Conservation (phyloP, 108 stramenopile species). For the Mayamaea pseudoterrestris region DNA sequence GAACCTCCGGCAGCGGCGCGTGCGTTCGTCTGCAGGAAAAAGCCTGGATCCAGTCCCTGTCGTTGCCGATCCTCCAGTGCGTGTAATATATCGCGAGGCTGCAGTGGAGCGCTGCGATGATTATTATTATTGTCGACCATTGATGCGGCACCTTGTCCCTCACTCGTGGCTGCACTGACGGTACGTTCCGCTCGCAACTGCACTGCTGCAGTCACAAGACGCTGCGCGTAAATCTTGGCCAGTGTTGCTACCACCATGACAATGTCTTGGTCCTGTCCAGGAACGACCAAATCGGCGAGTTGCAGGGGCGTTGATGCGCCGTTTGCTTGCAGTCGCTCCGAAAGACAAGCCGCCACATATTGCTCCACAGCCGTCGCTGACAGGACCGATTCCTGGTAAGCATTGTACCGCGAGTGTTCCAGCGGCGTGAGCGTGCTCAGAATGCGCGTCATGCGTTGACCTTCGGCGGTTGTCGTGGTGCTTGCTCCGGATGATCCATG, state of each 20-base stretch:
- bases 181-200: slow-evolving; percentile 18
- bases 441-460: slow-evolving; percentile 32
- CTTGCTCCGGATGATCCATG: no score
- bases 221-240: slow-evolving; percentile 72
- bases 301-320: slow-evolving; percentile 7
- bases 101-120: slow-evolving; percentile 4
- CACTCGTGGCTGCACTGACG: background rate
- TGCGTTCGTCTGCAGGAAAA: slow-evolving; percentile 43
- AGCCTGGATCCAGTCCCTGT: slow-evolving; percentile 69
- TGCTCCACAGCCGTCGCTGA: slow-evolving; percentile 20
- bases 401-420: slow-evolving; percentile 43
- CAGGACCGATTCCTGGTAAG: slow-evolving; percentile 28
- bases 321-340: slow-evolving; percentile 1
- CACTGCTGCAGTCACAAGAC: slow-evolving; percentile 50
- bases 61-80: slow-evolving; percentile 36
- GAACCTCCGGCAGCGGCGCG: no score
- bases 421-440: slow-evolving; percentile 25
- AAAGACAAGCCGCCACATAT: slow-evolving; percentile 32
- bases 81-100: slow-evolving; percentile 37
- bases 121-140: no score
- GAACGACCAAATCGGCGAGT: slow-evolving; percentile 54
- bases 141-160: background rate
- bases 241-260: slow-evolving; percentile 49
- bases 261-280: slow-evolving; percentile 53
- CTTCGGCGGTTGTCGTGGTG: slow-evolving; percentile 42